Conservation (phyloP, 352 stramenopile species). For the Globisporangium spinosum region DNA sequence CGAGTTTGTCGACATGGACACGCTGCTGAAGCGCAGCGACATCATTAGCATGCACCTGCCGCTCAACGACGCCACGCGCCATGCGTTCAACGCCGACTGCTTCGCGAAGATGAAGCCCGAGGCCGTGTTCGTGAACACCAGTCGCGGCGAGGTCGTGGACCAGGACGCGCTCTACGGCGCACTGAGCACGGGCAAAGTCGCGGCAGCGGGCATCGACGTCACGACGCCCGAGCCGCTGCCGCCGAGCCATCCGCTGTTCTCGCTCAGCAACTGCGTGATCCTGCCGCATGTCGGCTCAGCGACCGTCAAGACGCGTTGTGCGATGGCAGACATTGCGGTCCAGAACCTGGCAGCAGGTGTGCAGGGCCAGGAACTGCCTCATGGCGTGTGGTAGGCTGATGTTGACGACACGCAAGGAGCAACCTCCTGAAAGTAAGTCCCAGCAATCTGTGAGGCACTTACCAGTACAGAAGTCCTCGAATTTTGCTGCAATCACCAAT, state of each 20-base stretch:
- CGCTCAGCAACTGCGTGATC: constrained; percentile 57
- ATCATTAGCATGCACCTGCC: constrained; percentile 87
- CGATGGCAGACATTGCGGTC: constrained; percentile 74
- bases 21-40: constrained; percentile 75
- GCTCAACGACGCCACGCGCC: constrained; percentile 64
- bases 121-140: constrained; percentile 92
- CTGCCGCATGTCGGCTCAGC: constrained; percentile 48
- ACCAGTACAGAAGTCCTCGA: not conserved
- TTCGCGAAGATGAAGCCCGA: constrained; percentile 80
- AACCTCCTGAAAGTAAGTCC: not conserved
- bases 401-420: not conserved
- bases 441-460: not conserved
- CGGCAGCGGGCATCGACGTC: constrained; percentile 77
- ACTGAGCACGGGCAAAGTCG: constrained; percentile 39
- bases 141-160: constrained; percentile 88
- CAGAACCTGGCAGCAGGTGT: constrained; percentile 59
- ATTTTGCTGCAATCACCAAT: not conserved
- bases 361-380: constrained; percentile 32
- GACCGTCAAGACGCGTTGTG: constrained; percentile 49
- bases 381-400: constrained; percentile 30
- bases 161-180: constrained; percentile 67
- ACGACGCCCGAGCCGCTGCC: constrained; percentile 90
- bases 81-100: constrained; percentile 67
- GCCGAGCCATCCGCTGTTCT: constrained; percentile 64
- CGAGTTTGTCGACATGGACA: constrained; percentile 74